These are phyloP conservation scores for Corynascus novoguineensis DNA, from an alignment of 495 filamentous ascomycete species.

Conservation along the genomic window DNA sequence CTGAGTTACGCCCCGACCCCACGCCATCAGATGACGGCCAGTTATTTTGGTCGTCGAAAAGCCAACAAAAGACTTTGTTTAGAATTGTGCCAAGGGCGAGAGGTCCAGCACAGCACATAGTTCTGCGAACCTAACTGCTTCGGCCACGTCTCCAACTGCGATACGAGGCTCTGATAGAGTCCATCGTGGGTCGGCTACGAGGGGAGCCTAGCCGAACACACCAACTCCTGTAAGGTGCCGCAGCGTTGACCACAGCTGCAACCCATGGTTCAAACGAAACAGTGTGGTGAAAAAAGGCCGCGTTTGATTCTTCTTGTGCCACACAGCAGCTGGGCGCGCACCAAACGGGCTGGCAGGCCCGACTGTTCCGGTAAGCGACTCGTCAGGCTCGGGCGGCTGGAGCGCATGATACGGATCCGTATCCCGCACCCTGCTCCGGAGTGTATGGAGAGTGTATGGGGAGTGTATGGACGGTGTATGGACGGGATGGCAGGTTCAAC, in stretches of 20 bases:
- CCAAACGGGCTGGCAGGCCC: background rate
- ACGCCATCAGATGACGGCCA: constrained; percentile 4
- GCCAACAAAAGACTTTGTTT: background rate
- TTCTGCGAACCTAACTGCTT: background rate
- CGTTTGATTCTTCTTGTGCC: background rate
- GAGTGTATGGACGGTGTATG: background rate
- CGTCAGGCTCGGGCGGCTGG: too few species aligned
- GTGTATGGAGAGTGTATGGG: too few species aligned
- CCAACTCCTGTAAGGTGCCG: too few species aligned
- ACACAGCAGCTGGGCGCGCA: background rate
- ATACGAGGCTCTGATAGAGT: too few species aligned
- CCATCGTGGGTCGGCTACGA: background rate
- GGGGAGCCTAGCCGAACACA: background rate
- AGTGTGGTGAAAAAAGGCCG: background rate
- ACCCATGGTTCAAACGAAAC: background rate
- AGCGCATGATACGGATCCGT: too few species aligned
- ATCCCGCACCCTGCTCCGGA: too few species aligned
- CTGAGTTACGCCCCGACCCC: too few species aligned
- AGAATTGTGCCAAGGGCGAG: background rate
- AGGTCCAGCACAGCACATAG: background rate
- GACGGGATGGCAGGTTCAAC: background rate
- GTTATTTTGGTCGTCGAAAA: background rate
- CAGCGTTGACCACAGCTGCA: constrained; percentile 1
- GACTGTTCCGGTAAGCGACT: background rate
- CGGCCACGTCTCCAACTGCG: too few species aligned